Evolutionary conservation across 2,329 filamentous ascomycete species (phyloP).

Genomic region (Ophiostoma sp.): DNA sequence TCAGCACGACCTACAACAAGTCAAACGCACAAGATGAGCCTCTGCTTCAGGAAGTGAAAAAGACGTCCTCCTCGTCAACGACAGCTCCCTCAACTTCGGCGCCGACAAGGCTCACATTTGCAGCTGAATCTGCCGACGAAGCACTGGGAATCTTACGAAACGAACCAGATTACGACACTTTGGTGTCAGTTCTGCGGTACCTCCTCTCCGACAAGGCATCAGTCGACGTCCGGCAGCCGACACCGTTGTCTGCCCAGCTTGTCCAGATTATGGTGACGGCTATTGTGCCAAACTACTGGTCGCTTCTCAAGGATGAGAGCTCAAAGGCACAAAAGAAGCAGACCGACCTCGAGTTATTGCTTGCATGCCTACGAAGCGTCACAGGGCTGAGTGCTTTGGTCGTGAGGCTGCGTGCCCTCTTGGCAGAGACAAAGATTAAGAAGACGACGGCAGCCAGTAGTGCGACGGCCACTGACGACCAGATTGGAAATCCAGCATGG

Average conservation of each 20-base stretch:
- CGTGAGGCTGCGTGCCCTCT: constrained; percentile 64
- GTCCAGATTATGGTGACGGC: constrained; percentile 71
- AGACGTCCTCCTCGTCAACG: constrained; percentile 3
- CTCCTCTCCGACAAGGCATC: constrained; percentile 41
- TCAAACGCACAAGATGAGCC: constrained; percentile 42
- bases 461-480: background rate
- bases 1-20: constrained; percentile 53
- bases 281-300: constrained; percentile 83
- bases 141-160: constrained; percentile 60
- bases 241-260: constrained; percentile 70
- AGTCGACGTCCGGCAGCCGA: constrained; percentile 58
- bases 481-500: constrained; percentile 40
- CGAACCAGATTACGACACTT: constrained; percentile 61
- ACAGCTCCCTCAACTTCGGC: background rate
- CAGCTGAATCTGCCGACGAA: constrained; percentile 45
- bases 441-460: constrained; percentile 38
- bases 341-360: constrained; percentile 52
- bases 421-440: constrained; percentile 50
- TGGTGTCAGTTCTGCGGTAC: constrained; percentile 55
- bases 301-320: constrained; percentile 53
- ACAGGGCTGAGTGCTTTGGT: constrained; percentile 76
- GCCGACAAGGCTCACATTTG: constrained; percentile 15
- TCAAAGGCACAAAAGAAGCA: constrained; percentile 22
- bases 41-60: constrained; percentile 42
- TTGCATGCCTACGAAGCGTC: constrained; percentile 69